Evolutionary conservation across 345 rosid species (phyloP).

Genomic region (Noccaea caerulescens): DNA sequence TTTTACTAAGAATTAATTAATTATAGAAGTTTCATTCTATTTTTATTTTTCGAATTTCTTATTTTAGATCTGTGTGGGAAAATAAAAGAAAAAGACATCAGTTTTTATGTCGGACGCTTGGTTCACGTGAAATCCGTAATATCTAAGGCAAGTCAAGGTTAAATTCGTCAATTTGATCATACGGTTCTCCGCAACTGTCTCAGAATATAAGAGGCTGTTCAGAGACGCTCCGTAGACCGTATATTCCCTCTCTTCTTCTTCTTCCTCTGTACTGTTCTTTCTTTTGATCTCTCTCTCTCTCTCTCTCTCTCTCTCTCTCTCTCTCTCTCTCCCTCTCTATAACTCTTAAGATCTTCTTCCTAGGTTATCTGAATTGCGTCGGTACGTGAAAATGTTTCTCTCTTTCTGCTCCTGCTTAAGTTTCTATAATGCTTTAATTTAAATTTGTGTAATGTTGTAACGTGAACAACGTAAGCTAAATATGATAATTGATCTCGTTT

Average conservation of each 20-base stretch:
- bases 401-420: background rate
- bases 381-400: constrained; percentile 43
- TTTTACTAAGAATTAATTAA: background rate
- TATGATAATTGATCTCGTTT: background rate
- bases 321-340: constrained; percentile 16
- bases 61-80: background rate
- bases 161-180: background rate
- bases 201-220: constrained; percentile 34
- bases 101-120: constrained; percentile 36
- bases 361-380: constrained; percentile 26
- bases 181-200: constrained; percentile 47
- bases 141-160: constrained; percentile 17
- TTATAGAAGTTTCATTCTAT: background rate
- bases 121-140: constrained; percentile 41
- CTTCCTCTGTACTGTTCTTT: constrained; percentile 21
- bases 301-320: constrained; percentile 14
- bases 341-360: constrained; percentile 27
- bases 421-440: background rate
- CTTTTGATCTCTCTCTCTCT: background rate
- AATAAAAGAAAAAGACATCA: constrained; percentile 11
- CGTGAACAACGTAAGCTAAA: background rate
- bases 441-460: constrained; percentile 27
- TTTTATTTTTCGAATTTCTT: background rate
- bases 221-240: constrained; percentile 38
- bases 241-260: constrained; percentile 33